A percentile compares a stretch with the other conserved stretches of the same genome.
Conservation (phyloP, 306 rosid species). For the Casuarina glauca region DNA sequence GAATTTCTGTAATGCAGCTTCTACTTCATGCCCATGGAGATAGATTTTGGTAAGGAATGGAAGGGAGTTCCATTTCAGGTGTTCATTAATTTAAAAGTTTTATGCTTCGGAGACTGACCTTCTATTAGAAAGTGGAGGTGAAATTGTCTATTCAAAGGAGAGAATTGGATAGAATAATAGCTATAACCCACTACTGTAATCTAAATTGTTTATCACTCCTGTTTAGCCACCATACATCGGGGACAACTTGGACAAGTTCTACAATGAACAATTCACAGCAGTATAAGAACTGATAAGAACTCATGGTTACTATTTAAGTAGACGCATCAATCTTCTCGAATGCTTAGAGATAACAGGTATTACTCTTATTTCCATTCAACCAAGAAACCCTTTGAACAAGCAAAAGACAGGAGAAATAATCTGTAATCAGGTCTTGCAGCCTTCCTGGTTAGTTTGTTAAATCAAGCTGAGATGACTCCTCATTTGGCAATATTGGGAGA, state of each 20-base stretch:
- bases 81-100: too few relatives aligned
- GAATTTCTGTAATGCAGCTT: not conserved
- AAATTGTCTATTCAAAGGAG: not conserved
- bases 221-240: not conserved
- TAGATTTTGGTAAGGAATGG: not conserved
- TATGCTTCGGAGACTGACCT: not conserved
- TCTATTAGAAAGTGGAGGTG: not conserved
- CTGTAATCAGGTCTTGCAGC: not conserved
- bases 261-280: not conserved
- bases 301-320: not conserved
- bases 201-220: not conserved
- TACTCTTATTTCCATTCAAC: not conserved
- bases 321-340: not conserved
- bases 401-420: not conserved
- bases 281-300: not conserved
- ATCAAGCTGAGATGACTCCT: not conserved
- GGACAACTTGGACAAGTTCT: not conserved
- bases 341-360: not conserved
- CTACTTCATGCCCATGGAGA: not conserved
- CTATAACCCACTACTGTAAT: not conserved
- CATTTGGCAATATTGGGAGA: not conserved
- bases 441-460: not conserved
- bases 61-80: not conserved
- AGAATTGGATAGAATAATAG: not conserved
- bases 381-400: not conserved